phyloP scores from a whole-genome alignment of 768 basidiomycete species.

The Auriscalpium vulgare region DNA sequence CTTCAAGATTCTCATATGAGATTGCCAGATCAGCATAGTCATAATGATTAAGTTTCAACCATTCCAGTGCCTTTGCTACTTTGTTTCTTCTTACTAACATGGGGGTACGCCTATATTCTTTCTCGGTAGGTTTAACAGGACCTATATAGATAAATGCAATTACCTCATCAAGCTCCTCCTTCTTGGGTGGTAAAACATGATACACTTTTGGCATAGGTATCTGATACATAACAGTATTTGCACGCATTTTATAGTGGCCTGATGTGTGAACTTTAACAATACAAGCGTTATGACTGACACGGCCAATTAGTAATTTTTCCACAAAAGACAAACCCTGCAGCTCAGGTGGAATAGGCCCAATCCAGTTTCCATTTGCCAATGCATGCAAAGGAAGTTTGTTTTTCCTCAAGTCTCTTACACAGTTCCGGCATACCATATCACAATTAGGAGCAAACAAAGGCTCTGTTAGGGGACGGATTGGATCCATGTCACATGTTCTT shows the following conservation, averaged over 20 bases:
- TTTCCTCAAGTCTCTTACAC: not conserved
- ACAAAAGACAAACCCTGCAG: too few relatives aligned
- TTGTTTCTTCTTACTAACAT: conserved; percentile 8
- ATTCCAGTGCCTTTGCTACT: conserved; percentile 2
- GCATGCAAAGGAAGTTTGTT: not conserved
- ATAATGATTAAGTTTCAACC: too few relatives aligned
- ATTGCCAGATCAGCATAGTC: conserved; percentile 7
- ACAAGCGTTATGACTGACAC: conserved; percentile 12
- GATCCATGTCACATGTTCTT: not conserved
- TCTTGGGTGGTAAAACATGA: conserved; percentile 23
- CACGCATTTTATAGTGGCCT: conserved; percentile 24
- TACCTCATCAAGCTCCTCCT: conserved; percentile 25
- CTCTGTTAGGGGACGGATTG: not conserved
- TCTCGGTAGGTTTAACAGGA: conserved; percentile 19
- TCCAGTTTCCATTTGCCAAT: too few relatives aligned
- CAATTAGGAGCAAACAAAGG: not conserved
- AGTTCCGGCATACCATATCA: not conserved
- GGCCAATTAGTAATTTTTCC: conserved; percentile 1
- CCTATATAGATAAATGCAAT: conserved; percentile 26
- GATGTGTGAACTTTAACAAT: conserved; percentile 9
- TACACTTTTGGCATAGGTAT: conserved; percentile 26
- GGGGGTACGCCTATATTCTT: conserved; percentile 18
- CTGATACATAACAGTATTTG: conserved; percentile 26
- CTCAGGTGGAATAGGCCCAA: too few relatives aligned
- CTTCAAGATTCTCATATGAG: conserved; percentile 11